These are phyloP conservation scores for Akebia trifoliata DNA, from an alignment of 164 flowering plant species.

Conservation along the genomic window DNA sequence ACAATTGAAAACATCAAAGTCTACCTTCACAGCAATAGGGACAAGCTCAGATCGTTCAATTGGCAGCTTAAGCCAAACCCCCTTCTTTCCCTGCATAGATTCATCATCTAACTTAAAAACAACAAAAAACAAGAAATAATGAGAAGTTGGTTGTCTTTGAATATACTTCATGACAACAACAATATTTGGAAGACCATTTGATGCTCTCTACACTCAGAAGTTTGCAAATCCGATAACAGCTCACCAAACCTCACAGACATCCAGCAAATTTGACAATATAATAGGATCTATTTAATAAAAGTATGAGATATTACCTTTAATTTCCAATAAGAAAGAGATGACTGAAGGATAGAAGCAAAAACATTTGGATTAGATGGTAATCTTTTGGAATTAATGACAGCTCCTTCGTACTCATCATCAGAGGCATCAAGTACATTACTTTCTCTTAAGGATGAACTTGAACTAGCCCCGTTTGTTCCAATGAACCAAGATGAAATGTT, in stretches of 20 bases:
- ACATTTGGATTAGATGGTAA: slow-evolving; percentile 50
- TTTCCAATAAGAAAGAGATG: slow-evolving; percentile 69
- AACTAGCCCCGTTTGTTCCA: slow-evolving; percentile 33
- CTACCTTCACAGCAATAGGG: slow-evolving; percentile 85
- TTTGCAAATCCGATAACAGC: too few relatives aligned
- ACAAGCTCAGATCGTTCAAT: slow-evolving; percentile 59
- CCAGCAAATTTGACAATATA: too few relatives aligned
- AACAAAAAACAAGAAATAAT: background rate
- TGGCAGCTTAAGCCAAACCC: slow-evolving; percentile 87
- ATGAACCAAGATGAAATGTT: slow-evolving; percentile 24
- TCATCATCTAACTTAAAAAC: background rate
- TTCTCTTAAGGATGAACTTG: slow-evolving; percentile 20
- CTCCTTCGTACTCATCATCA: slow-evolving; percentile 79
- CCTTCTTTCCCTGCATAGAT: slow-evolving; percentile 72
- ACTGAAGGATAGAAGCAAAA: slow-evolving; percentile 50
- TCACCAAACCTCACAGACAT: too few relatives aligned
- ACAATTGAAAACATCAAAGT: background rate
- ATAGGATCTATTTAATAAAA: too few relatives aligned
- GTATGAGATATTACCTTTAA: slow-evolving; percentile 38
- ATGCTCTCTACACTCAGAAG: background rate
- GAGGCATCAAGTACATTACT: slow-evolving; percentile 38
- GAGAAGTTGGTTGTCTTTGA: too few relatives aligned
- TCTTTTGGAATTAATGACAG: slow-evolving; percentile 51
- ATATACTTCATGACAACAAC: too few relatives aligned
- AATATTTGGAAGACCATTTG: too few relatives aligned